Percentiles rank a stretch among this genome's conserved stretches.
Evolutionary conservation across 2,329 filamentous ascomycete genomes (phyloP).

Genomic region (Simplicillium aogashimaense): DNA sequence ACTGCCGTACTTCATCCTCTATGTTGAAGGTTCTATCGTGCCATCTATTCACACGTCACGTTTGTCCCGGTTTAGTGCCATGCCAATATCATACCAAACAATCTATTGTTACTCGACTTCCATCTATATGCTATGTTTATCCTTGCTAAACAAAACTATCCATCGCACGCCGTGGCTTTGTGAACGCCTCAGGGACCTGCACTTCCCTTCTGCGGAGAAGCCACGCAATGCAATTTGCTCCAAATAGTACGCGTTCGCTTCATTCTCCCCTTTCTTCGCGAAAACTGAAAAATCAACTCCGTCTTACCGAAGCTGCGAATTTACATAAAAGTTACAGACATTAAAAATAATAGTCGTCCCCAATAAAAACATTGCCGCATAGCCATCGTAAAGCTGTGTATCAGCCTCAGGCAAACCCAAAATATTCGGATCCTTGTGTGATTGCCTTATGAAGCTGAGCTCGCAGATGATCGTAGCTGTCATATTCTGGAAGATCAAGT

Average conservation of each 20-base stretch:
- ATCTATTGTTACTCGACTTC: too few relatives aligned
- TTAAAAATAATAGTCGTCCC: constrained; percentile 6
- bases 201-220: too few relatives aligned
- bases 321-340: constrained; percentile 2
- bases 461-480: constrained; percentile 84
- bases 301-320: constrained; percentile 5
- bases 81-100: too few relatives aligned
- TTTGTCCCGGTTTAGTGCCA: too few relatives aligned
- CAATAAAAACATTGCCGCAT: constrained; percentile 56
- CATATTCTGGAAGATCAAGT: constrained; percentile 96
- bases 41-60: not conserved
- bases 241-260: too few relatives aligned
- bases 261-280: not conserved
- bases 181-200: too few relatives aligned
- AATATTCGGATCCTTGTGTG: constrained; percentile 94
- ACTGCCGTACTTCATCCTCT: too few relatives aligned
- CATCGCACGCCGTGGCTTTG: too few relatives aligned
- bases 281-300: not conserved
- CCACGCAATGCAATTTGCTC: too few relatives aligned
- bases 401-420: constrained; percentile 73
- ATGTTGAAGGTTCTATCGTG: too few relatives aligned
- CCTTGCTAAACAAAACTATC: too few relatives aligned
- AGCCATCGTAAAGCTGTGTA: not conserved
- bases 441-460: constrained; percentile 89
- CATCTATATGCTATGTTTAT: too few relatives aligned